Percentiles rank a stretch among this genome's conserved stretches.
These are phyloP conservation scores for Larix sibirica DNA, from an alignment of 83 land plant genomes.

Conservation along the genomic window DNA sequence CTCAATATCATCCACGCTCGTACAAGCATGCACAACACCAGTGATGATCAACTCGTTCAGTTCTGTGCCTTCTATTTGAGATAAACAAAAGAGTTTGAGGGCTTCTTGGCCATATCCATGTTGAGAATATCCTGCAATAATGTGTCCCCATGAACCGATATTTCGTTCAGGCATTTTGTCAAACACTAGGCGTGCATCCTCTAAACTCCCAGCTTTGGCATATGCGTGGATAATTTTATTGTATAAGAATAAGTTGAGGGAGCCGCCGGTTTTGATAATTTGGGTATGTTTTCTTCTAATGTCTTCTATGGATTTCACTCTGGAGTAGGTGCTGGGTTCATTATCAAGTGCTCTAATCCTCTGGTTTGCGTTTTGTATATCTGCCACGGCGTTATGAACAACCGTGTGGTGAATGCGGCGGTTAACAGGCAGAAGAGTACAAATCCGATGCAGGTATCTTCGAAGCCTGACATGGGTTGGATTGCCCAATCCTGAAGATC, in stretches of 20 bases:
- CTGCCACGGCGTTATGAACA: neutral
- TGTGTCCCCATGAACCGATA: constrained; percentile 12
- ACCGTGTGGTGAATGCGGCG: neutral
- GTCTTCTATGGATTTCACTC: neutral
- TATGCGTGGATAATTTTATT: neutral
- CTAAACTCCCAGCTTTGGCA: neutral
- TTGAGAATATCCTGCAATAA: constrained; percentile 7
- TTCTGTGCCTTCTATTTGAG: neutral
- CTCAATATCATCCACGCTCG: neutral
- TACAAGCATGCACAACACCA: constrained; percentile 16
- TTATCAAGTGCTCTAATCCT: neutral
- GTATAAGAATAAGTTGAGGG: neutral
- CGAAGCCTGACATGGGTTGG: too few relatives aligned
- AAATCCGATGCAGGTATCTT: too few relatives aligned
- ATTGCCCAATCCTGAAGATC: too few relatives aligned
- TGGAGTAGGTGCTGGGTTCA: neutral
- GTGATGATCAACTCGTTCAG: neutral
- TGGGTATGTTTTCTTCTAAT: neutral
- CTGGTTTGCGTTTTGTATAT: neutral
- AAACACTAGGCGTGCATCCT: constrained; percentile 2
- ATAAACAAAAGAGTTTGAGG: neutral
- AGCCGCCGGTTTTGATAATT: neutral
- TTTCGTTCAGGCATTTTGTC: constrained; percentile 4
- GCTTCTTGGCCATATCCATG: neutral
- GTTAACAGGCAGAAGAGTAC: too few relatives aligned